Evolutionary conservation across 306 rosid genomes (phyloP), one percentile per base, ranked within the genome.

Genomic region (Ormosia semicastrata): DNA sequence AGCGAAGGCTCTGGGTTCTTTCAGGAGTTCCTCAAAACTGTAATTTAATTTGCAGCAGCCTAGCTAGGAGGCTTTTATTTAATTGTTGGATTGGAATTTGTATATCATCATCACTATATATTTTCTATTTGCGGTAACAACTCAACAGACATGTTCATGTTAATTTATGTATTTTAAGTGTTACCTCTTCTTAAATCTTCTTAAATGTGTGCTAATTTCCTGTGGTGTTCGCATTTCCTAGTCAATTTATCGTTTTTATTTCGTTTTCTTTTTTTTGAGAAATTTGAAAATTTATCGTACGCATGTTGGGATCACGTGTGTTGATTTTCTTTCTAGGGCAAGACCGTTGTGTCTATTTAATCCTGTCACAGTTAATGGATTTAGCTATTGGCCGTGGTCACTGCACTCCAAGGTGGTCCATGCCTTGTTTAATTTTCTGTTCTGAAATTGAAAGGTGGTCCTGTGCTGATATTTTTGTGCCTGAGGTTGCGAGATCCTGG

Each of bases 1-100:
- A 5, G 86, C 74, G 0, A 87, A 87, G 70, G 88, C 82, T 73
- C 75, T 87, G 7, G 88, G 86, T 12, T 87, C 90, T 36, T 87
- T 87, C 82, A 84, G 68, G 82, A 87, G 90, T 68, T 80, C 85
- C 63, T 43, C 85, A 9, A 40, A 44, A 13, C 85, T 84, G 41
- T 87, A 14, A 83, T 43, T 64, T 30, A 9, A 6, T 29, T 13
- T 33, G 65, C 32, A 12, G 12, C 24, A 4, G 8, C 8, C 24
- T 18, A 15, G 36, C 13, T 24, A 18, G n/a, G 71, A 30, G 57
- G 81, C 29, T 12, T 40, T 40, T 6, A 64, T 29, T 66, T 60
- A 60, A 10, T 10, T 63, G 49, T 15, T 34, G 75, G 64, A 59
- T 77, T 72, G 74, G 59, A 53, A 67, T 78, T 66, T 81, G 74